Percentiles rank a stretch among this genome's conserved stretches.
Evolutionary conservation across 1,284 basidiomycete species (phyloP).

Genomic region (Rhodotorula sp.): DNA sequence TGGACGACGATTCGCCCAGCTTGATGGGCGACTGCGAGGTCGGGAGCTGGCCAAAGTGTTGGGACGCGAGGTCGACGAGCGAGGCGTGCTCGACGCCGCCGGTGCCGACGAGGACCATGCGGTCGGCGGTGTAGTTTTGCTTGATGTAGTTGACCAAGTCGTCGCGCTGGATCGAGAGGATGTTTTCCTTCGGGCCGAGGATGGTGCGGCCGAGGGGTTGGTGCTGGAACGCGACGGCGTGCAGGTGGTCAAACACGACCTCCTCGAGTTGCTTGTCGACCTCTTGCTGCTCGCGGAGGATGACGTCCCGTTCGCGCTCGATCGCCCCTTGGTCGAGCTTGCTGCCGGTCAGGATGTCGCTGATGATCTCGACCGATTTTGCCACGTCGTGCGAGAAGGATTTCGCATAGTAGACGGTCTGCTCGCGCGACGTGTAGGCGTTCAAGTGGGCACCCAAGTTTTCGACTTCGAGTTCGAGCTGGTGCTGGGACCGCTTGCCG

Average conservation of each 20-base stretch:
- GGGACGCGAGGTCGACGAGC: slow-evolving; percentile 90
- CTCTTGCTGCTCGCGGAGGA: slow-evolving; percentile 96
- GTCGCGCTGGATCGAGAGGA: slow-evolving; percentile 89
- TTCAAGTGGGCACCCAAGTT: slow-evolving; percentile 97
- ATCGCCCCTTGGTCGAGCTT: slow-evolving; percentile 86
- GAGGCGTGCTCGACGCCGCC: slow-evolving; percentile 91
- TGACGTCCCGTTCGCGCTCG: slow-evolving; percentile 95
- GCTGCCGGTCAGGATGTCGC: slow-evolving; percentile 96
- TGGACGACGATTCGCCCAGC: slow-evolving; percentile 61
- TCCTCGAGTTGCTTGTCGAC: slow-evolving; percentile 98
- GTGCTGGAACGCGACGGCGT: slow-evolving; percentile 89
- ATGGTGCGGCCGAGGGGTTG: slow-evolving; percentile 96
- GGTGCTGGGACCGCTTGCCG: slow-evolving; percentile 80
- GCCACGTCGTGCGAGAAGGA: slow-evolving; percentile 95
- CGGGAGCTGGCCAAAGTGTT: slow-evolving; percentile 88
- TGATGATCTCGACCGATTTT: slow-evolving; percentile 91
- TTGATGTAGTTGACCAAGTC: slow-evolving; percentile 91
- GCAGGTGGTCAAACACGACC: slow-evolving; percentile 97
- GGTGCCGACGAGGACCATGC: slow-evolving; percentile 96
- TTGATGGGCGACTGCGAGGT: slow-evolving; percentile 83
- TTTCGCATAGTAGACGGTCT: slow-evolving; percentile 99
- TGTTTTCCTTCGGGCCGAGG: slow-evolving; percentile 94
- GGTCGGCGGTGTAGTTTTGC: slow-evolving; percentile 97
- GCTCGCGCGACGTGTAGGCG: slow-evolving; percentile 97
- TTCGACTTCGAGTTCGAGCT: slow-evolving; percentile 95